Evolutionary conservation across 345 rosid genomes (phyloP).

Genomic region (Eucalyptus rudis): DNA sequence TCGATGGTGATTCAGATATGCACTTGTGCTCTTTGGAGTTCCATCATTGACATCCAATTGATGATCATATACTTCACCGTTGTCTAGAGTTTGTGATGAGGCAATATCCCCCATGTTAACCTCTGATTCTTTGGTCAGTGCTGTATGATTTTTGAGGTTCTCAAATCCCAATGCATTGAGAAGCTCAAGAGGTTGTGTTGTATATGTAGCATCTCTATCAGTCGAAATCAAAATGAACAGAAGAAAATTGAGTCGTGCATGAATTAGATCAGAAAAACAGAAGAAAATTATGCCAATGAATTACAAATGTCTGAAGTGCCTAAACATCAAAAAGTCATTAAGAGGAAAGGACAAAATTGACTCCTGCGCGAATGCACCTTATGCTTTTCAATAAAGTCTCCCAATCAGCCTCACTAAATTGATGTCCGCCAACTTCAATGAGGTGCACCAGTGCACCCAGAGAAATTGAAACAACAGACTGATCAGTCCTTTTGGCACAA

Average conservation of each 20-base stretch:
- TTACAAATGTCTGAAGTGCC: background rate
- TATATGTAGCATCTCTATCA: conserved; percentile 85
- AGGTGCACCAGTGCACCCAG: conserved; percentile 96
- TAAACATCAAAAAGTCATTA: background rate
- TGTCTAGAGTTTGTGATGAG: background rate
- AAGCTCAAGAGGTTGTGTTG: conserved; percentile 96
- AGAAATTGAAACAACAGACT: conserved; percentile 93
- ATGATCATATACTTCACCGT: conserved; percentile 16
- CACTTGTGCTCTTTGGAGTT: conserved; percentile 9
- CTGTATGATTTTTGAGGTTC: conserved; percentile 15
- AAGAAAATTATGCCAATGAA: background rate
- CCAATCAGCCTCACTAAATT: conserved; percentile 93
- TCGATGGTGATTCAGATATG: conserved; percentile 10
- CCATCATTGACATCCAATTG: conserved; percentile 17
- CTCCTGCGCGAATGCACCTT: conserved; percentile 25
- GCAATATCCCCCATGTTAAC: conserved; percentile 6
- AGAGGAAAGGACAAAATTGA: background rate
- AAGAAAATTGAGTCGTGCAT: background rate
- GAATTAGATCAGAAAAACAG: background rate
- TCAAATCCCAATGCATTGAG: conserved; percentile 69
- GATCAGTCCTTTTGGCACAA: conserved; percentile 94
- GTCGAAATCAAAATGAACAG: background rate
- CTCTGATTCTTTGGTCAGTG: conserved; percentile 31
- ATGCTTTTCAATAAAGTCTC: conserved; percentile 93
- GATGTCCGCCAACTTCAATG: conserved; percentile 98